These are phyloP conservation scores for Metschnikowia kofuensis DNA, from an alignment of 805 yeast species.

Conservation along the genomic window DNA sequence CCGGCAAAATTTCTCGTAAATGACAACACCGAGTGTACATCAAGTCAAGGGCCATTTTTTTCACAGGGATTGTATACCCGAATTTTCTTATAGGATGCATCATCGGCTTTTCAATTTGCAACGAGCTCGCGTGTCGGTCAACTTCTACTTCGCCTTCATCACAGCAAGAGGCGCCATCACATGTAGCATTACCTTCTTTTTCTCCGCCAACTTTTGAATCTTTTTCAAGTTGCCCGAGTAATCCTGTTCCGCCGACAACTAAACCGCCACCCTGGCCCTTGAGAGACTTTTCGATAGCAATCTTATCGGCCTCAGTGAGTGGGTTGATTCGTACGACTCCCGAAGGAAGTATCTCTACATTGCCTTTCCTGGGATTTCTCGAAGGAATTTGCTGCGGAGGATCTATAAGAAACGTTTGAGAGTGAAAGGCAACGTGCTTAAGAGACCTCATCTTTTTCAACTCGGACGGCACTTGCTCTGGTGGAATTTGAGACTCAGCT, in stretches of 20 bases:
- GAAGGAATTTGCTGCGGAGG: slow-evolving; percentile 92
- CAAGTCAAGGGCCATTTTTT: slow-evolving; percentile 58
- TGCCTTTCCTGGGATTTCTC: slow-evolving; percentile 75
- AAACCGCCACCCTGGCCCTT: slow-evolving; percentile 57
- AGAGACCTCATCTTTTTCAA: slow-evolving; percentile 33
- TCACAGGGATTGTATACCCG: slow-evolving; percentile 32
- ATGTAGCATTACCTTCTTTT: slow-evolving; percentile 7
- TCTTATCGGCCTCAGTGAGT: slow-evolving; percentile 51
- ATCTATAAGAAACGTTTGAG: slow-evolving; percentile 40
- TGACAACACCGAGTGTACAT: slow-evolving; percentile 93
- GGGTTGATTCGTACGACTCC: slow-evolving; percentile 56
- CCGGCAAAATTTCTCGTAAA: slow-evolving; percentile 85
- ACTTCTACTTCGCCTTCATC: slow-evolving; percentile 11
- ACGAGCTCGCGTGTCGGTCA: slow-evolving; percentile 12
- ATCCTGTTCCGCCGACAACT: slow-evolving; percentile 78
- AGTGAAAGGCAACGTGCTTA: slow-evolving; percentile 43
- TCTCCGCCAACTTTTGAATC: not conserved
- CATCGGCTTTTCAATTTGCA: slow-evolving; percentile 17
- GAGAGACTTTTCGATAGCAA: slow-evolving; percentile 38
- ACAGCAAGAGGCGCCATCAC: not conserved
- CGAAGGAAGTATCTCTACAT: slow-evolving; percentile 54
- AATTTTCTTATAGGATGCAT: slow-evolving; percentile 1
- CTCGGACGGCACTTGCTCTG: slow-evolving; percentile 19
- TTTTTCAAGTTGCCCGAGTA: slow-evolving; percentile 43
- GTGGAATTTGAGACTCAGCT: slow-evolving; percentile 2